Percentiles rank a stretch among this genome's conserved stretches.
These are phyloP conservation scores for Porcisia deanei DNA, from an alignment of 208 protist genomes.

Conservation along the genomic window DNA sequence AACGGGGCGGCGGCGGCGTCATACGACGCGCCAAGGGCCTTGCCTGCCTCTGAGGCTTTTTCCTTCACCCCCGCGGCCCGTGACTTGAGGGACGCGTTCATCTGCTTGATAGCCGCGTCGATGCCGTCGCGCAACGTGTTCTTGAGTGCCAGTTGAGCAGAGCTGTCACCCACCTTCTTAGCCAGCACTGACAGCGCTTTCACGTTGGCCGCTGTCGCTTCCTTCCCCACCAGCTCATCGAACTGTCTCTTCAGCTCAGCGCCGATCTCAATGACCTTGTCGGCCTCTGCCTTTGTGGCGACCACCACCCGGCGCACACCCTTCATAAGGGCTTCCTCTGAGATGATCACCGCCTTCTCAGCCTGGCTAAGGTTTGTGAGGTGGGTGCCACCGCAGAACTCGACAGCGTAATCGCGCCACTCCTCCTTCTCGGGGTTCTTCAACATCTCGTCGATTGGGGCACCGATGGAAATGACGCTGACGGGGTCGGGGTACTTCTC, in stretches of 20 bases:
- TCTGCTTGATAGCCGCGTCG: conserved; percentile 76
- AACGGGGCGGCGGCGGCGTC: conserved; percentile 51
- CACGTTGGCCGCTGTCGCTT: conserved; percentile 54
- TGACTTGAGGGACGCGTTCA: conserved; percentile 71
- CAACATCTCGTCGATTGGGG: conserved; percentile 89
- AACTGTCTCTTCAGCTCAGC: conserved; percentile 60
- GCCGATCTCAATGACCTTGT: conserved; percentile 48
- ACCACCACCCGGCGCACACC: conserved; percentile 90
- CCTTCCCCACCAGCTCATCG: conserved; percentile 34
- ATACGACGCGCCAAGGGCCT: conserved; percentile 41
- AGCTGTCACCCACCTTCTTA: conserved; percentile 89
- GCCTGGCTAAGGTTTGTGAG: conserved; percentile 86
- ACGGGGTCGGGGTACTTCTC: conserved; percentile 99
- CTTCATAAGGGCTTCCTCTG: conserved; percentile 95
- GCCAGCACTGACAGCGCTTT: conserved; percentile 92
- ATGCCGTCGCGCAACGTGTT: conserved; percentile 79
- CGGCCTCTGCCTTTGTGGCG: conserved; percentile 68
- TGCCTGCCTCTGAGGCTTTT: conserved; percentile 63
- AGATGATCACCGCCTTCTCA: conserved; percentile 91
- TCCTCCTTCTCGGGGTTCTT: conserved; percentile 86
- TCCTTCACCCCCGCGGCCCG: conserved; percentile 66
- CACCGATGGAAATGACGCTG: conserved; percentile 97
- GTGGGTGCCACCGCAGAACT: conserved; percentile 99
- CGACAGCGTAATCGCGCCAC: conserved; percentile 92
- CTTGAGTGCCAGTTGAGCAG: conserved; percentile 76